phyloP scores from a whole-genome alignment of 176 grass and related monocot genomes.

The Aegilops sharonensis region DNA sequence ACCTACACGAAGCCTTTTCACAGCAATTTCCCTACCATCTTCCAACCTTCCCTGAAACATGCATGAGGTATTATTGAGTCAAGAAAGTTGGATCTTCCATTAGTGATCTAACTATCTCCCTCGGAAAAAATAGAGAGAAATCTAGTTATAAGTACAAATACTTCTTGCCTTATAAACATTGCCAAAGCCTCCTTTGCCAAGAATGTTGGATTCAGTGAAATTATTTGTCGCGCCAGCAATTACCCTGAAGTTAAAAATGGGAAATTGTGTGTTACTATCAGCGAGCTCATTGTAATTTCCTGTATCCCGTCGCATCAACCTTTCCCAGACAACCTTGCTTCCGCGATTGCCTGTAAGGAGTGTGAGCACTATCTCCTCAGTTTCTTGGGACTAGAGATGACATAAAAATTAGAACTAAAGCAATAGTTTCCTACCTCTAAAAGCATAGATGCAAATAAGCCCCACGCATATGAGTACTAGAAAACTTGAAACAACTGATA shows the following conservation, averaged over 20 bases:
- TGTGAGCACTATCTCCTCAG: background rate
- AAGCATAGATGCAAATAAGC: conserved; percentile 4
- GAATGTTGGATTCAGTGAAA: conserved; percentile 44
- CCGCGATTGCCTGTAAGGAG: conserved; percentile 16
- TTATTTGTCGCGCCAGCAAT: conserved; percentile 43
- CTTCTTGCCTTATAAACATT: conserved; percentile 57
- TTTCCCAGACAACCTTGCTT: background rate
- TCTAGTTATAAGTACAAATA: background rate
- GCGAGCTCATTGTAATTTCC: background rate
- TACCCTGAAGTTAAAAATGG: conserved; percentile 29
- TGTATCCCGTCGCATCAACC: background rate
- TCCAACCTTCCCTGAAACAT: conserved; percentile 32
- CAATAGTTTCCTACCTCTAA: conserved; percentile 23
- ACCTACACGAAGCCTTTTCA: conserved; percentile 37
- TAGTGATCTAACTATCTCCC: background rate
- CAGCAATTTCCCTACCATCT: conserved; percentile 24
- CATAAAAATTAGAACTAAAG: background rate
- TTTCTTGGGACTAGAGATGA: background rate
- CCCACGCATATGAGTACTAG: conserved; percentile 24
- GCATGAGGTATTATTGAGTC: background rate
- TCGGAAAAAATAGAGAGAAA: background rate
- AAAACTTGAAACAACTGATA: conserved; percentile 10
- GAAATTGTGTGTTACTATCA: background rate
- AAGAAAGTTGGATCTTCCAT: background rate
- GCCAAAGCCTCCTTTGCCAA: conserved; percentile 69